Conservation (phyloP, 2,329 filamentous ascomycete species). For the Trichoderma asperellum region DNA sequence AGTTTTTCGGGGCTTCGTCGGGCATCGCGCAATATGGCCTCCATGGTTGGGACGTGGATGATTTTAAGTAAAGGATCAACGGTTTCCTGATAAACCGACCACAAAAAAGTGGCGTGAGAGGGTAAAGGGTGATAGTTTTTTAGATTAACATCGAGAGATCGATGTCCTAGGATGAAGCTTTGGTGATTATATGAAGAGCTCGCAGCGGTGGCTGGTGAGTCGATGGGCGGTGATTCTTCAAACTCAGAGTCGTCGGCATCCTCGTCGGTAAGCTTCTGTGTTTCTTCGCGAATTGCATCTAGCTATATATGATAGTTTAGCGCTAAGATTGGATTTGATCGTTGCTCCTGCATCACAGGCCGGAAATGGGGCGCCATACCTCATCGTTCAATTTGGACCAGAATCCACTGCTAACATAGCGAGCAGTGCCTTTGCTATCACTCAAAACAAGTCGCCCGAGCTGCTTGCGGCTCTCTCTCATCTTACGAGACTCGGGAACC, state of each 20-base stretch:
- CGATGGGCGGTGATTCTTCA: constrained; percentile 57
- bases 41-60: constrained; percentile 69
- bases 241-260: constrained; percentile 60
- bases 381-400: constrained; percentile 78
- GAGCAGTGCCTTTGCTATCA: constrained; percentile 67
- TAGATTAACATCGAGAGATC: constrained; percentile 70
- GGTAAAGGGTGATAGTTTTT: constrained; percentile 66
- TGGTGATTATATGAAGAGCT: constrained; percentile 60
- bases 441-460: constrained; percentile 73
- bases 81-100: constrained; percentile 73
- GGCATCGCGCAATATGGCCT: constrained; percentile 63
- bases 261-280: constrained; percentile 50
- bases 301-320: constrained; percentile 35
- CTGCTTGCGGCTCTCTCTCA: constrained; percentile 45
- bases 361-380: constrained; percentile 45
- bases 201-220: constrained; percentile 43
- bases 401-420: constrained; percentile 77
- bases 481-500: constrained; percentile 41
- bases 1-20: constrained; percentile 63
- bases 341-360: no score
- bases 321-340: background rate
- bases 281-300: constrained; percentile 53
- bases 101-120: constrained; percentile 68
- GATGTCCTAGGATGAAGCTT: constrained; percentile 73
- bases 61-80: constrained; percentile 75